phyloP scores from a whole-genome alignment of 1,284 basidiomycete genomes.

The Tilletia caries region DNA sequence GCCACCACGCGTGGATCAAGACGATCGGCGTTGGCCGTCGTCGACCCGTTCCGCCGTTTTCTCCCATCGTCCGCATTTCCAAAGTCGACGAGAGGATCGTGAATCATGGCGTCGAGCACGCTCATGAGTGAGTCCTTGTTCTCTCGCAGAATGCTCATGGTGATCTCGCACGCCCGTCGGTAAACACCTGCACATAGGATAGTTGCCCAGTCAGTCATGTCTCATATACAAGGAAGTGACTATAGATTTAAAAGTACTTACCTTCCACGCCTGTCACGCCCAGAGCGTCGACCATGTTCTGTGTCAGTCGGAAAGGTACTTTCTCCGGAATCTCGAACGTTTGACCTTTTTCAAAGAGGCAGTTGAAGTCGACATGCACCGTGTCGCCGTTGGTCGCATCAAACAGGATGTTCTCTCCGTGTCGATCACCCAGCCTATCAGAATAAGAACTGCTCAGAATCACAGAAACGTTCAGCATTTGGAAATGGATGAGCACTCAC shows the following conservation, averaged over 20 bases:
- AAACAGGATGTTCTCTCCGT: constrained; percentile 93
- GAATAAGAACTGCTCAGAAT: background rate
- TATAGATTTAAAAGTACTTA: too few species aligned
- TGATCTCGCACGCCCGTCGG: constrained; percentile 86
- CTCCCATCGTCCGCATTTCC: constrained; percentile 60
- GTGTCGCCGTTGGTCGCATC: constrained; percentile 84
- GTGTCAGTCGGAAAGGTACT: constrained; percentile 92
- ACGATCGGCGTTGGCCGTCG: constrained; percentile 6
- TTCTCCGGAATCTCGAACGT: constrained; percentile 83
- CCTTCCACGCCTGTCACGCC: constrained; percentile 93
- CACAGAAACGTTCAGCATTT: background rate
- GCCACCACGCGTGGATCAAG: constrained; percentile 39
- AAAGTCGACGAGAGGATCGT: constrained; percentile 97
- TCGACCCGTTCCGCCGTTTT: constrained; percentile 6
- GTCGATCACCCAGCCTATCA: constrained; percentile 85
- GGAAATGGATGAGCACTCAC: constrained; percentile 60
- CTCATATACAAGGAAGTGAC: too few species aligned
- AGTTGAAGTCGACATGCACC: constrained; percentile 97
- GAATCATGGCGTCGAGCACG: constrained; percentile 93
- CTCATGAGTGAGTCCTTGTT: constrained; percentile 94
- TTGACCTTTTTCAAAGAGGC: constrained; percentile 83
- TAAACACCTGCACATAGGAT: constrained; percentile 70
- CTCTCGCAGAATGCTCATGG: constrained; percentile 78
- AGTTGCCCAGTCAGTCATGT: too few species aligned
- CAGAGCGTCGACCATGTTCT: constrained; percentile 87